These are phyloP conservation scores for Colletotrichum chlorophyti DNA, from an alignment of 2,329 filamentous ascomycete species.

Conservation along the genomic window DNA sequence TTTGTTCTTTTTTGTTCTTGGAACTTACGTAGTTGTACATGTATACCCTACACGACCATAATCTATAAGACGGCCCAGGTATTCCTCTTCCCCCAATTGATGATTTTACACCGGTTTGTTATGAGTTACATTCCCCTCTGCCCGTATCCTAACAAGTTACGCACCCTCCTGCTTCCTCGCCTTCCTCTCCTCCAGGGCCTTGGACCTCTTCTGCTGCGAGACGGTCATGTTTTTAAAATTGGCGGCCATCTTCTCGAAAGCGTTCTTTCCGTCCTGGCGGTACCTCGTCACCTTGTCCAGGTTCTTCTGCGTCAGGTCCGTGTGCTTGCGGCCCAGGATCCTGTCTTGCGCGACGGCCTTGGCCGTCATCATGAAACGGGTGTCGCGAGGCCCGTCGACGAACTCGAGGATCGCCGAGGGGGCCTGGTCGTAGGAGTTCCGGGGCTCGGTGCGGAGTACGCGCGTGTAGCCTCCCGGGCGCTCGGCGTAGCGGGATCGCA, in stretches of 20 bases:
- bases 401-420: conserved; percentile 91
- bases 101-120: conserved; percentile 17
- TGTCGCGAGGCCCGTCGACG: conserved; percentile 91
- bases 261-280: conserved; percentile 69
- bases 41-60: conserved; percentile 29
- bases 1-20: conserved; percentile 18
- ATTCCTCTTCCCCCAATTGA: conserved; percentile 17
- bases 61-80: conserved; percentile 27
- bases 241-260: conserved; percentile 71
- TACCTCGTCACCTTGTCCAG: conserved; percentile 83
- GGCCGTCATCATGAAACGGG: conserved; percentile 93
- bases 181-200: conserved; percentile 31
- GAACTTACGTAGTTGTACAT: conserved; percentile 26
- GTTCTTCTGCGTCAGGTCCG: conserved; percentile 78
- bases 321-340: conserved; percentile 62
- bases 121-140: conserved; percentile 9
- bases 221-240: no score
- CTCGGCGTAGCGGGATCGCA: conserved; percentile 78
- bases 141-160: conserved; percentile 24
- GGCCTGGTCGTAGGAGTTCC: conserved; percentile 84
- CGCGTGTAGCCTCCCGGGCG: conserved; percentile 94
- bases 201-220: conserved; percentile 43
- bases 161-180: conserved; percentile 41
- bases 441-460: conserved; percentile 88
- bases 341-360: conserved; percentile 76